Conservation (phyloP, 177 flowering plant species). For the Tripterygium wilfordii region DNA sequence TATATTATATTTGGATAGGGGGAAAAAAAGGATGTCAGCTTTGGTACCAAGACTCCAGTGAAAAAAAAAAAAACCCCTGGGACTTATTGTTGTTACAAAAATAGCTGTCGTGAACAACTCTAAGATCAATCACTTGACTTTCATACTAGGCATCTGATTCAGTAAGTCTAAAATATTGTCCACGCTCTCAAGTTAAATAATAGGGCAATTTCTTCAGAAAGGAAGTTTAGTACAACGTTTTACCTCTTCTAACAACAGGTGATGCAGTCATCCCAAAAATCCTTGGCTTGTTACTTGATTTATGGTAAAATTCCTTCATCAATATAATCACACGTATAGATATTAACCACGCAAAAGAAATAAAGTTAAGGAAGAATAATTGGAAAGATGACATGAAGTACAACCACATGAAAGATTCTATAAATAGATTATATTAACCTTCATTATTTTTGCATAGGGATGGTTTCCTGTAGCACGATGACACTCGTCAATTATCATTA, state of each 20-base stretch:
- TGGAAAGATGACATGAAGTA: neutral
- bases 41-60: no score
- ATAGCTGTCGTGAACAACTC: no score
- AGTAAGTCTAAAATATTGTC: no score
- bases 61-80: no score
- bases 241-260: slow-evolving; percentile 70
- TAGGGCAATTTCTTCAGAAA: no score
- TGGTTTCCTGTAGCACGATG: slow-evolving; percentile 83
- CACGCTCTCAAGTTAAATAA: no score
- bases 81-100: no score
- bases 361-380: neutral
- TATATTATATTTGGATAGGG: no score
- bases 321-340: slow-evolving; percentile 4
- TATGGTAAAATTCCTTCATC: slow-evolving; percentile 76
- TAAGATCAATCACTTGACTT: no score
- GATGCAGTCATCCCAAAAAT: slow-evolving; percentile 95
- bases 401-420: neutral
- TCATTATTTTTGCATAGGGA: slow-evolving; percentile 83
- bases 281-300: slow-evolving; percentile 51
- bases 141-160: no score
- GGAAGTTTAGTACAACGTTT: neutral
- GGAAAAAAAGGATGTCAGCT: no score
- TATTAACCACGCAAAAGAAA: neutral
- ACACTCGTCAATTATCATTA: slow-evolving; percentile 78
- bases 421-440: slow-evolving; percentile 33